A percentile compares a stretch with the other conserved stretches of the same genome.
Evolutionary conservation across 768 basidiomycete genomes (phyloP).

Genomic region (Podaxis sp.): DNA sequence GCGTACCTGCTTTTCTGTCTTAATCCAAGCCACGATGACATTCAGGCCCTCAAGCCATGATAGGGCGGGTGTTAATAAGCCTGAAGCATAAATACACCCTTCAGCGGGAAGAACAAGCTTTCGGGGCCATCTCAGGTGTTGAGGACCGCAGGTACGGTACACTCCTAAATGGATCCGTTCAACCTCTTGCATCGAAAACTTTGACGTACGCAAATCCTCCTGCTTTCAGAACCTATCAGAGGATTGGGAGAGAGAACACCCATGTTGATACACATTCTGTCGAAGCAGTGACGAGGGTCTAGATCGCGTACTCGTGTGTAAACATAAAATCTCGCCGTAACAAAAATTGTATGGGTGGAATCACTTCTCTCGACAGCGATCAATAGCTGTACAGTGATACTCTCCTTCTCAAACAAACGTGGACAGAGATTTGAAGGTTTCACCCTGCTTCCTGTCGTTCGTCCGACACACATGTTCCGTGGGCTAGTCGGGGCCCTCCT

Average conservation of each 20-base stretch:
- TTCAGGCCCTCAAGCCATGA: too few species aligned
- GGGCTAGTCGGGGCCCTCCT: constrained; percentile 38
- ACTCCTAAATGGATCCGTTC: too few species aligned
- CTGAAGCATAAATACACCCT: too few species aligned
- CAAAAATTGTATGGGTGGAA: constrained; percentile 47
- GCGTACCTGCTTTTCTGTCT: neutral
- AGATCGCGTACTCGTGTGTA: constrained; percentile 36
- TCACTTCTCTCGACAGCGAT: constrained; percentile 49
- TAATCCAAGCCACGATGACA: too few species aligned
- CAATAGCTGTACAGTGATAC: constrained; percentile 46
- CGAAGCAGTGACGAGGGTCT: constrained; percentile 45
- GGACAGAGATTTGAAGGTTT: constrained; percentile 51
- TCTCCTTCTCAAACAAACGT: constrained; percentile 55
- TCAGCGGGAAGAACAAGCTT: too few species aligned
- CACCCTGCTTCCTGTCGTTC: constrained; percentile 47
- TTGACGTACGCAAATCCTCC: constrained; percentile 33
- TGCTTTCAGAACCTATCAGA: constrained; percentile 48
- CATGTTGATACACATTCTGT: constrained; percentile 48
- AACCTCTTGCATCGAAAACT: too few species aligned
- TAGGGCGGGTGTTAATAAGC: too few species aligned
- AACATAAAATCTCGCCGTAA: constrained; percentile 31
- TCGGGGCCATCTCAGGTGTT: too few species aligned
- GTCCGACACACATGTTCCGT: constrained; percentile 48
- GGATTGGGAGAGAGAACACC: constrained; percentile 43
- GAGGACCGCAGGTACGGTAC: too few species aligned